Evolutionary conservation across 306 rosid species (phyloP).

Genomic region (Casuarina glauca): DNA sequence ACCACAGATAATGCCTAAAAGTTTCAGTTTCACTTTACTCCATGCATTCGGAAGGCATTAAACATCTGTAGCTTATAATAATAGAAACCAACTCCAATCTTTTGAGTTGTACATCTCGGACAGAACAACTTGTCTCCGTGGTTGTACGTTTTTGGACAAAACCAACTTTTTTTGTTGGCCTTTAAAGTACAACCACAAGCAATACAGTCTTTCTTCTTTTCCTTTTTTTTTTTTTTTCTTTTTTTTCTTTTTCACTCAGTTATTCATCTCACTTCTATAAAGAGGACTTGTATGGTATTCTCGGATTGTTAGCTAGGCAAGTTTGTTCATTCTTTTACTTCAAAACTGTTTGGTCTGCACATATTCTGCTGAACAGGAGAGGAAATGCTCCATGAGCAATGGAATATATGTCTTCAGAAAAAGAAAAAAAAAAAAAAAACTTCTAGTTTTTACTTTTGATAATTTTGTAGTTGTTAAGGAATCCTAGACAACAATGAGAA

Average conservation of each 20-base stretch:
- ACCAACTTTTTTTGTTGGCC: not conserved
- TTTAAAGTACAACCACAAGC: slow-evolving; percentile 23
- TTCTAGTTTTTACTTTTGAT: not conserved
- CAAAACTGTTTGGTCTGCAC: no score
- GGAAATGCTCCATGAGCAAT: not conserved
- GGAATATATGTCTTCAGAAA: not conserved
- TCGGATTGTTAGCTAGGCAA: no score
- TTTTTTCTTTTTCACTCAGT: not conserved
- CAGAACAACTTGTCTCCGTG: not conserved
- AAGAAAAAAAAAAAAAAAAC: not conserved
- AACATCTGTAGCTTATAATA: not conserved
- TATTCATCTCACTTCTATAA: no score
- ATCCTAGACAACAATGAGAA: not conserved
- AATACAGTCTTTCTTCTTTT: not conserved
- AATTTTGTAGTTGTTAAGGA: slow-evolving; percentile 3
- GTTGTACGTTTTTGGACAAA: slow-evolving; percentile 13
- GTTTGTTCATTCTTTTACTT: no score
- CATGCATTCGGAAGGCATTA: slow-evolving; percentile 7
- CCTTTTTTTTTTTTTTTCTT: not conserved
- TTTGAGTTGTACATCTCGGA: slow-evolving; percentile 6
- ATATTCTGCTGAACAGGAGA: no score
- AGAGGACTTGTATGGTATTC: no score
- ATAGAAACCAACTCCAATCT: not conserved
- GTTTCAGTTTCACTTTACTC: slow-evolving; percentile 1
- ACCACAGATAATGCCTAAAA: not conserved